phyloP scores from a whole-genome alignment of 306 rosid species.

The Amphicarpaea edgeworthii region DNA sequence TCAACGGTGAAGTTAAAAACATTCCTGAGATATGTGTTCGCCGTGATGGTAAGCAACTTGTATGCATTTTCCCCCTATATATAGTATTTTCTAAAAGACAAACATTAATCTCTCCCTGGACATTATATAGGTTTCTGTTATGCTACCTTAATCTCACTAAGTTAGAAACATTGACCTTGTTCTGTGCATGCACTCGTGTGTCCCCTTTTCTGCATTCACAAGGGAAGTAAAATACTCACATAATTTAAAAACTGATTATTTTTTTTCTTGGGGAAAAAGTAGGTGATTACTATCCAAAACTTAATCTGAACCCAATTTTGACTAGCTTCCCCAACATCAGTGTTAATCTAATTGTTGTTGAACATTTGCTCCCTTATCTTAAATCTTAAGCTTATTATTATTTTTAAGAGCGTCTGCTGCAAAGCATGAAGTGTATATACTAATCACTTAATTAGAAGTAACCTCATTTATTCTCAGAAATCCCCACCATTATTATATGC shows the following conservation, averaged over 20 bases:
- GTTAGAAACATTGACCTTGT: slow-evolving; percentile 12
- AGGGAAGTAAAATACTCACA: slow-evolving; percentile 16
- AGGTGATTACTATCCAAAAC: slow-evolving; percentile 15
- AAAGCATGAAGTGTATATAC: not conserved
- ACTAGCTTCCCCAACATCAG: not conserved
- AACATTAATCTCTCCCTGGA: slow-evolving; percentile 1
- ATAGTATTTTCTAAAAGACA: not conserved
- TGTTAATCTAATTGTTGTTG: not conserved
- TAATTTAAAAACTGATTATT: not conserved
- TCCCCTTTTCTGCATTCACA: slow-evolving; percentile 1
- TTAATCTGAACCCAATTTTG: not conserved
- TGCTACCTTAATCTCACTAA: not conserved
- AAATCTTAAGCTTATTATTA: not conserved
- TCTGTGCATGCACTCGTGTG: not conserved
- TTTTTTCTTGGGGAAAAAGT: not conserved
- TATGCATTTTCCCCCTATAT: slow-evolving; percentile 16
- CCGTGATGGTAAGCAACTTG: slow-evolving; percentile 72
- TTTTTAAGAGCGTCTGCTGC: not conserved
- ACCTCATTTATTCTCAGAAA: slow-evolving; percentile 7
- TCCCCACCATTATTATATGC: not conserved
- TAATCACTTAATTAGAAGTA: slow-evolving; percentile 9
- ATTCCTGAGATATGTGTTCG: slow-evolving; percentile 95
- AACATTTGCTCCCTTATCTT: not conserved
- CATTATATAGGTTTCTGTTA: not conserved
- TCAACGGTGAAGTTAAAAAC: slow-evolving; percentile 89